Evolutionary conservation across 345 rosid genomes (phyloP).

Genomic region (Dipteronia dyeriana): DNA sequence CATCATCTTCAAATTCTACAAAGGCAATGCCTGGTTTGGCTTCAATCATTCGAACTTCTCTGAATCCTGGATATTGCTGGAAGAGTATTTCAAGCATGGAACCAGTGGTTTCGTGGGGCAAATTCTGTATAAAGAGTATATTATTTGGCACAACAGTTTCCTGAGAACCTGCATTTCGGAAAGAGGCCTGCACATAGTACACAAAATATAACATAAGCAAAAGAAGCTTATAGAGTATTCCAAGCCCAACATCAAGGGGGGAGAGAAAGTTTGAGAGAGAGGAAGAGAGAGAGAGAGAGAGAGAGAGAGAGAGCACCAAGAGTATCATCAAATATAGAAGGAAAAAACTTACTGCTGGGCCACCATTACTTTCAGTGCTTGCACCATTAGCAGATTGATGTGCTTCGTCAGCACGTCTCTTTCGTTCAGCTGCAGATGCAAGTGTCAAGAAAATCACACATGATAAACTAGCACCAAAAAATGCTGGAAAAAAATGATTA

Average conservation of each 20-base stretch:
- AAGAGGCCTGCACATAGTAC: conserved; percentile 47
- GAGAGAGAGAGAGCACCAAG: background rate
- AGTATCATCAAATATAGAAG: background rate
- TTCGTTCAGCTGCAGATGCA: conserved; percentile 68
- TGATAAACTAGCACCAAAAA: background rate
- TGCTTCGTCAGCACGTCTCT: conserved; percentile 69
- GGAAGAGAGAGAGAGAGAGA: background rate
- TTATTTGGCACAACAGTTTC: conserved; percentile 78
- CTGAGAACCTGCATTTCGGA: conserved; percentile 45
- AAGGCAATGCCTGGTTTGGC: conserved; percentile 97
- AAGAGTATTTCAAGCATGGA: conserved; percentile 82
- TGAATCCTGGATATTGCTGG: conserved; percentile 83
- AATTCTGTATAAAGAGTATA: conserved; percentile 85
- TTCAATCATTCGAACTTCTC: conserved; percentile 87
- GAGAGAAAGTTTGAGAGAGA: conserved; percentile 3
- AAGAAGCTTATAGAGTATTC: background rate
- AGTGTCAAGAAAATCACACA: conserved; percentile 14
- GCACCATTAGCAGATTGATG: conserved; percentile 66
- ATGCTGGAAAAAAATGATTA: background rate
- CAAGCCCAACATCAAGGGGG: background rate
- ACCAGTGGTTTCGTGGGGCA: conserved; percentile 85
- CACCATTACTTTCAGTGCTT: conserved; percentile 49
- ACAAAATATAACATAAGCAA: background rate
- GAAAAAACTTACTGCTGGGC: conserved; percentile 54
- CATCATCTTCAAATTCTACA: conserved; percentile 87